Percentiles rank a stretch among this genome's conserved stretches.
Evolutionary conservation across 371 early-diverging fungal species (phyloP).

Genomic region (Mucor mucedo): DNA sequence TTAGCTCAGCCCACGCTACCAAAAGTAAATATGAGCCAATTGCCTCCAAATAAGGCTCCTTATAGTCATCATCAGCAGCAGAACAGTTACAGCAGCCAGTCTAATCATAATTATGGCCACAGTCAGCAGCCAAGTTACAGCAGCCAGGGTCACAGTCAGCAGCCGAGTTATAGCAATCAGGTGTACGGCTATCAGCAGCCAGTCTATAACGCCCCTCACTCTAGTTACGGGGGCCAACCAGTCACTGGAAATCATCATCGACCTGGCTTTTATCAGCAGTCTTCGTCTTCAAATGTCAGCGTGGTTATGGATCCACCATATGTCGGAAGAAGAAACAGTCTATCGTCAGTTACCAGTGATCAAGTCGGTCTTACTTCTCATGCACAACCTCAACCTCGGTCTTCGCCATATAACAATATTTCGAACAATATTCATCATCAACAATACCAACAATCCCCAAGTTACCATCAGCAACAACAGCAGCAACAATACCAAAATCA

Average conservation of each 20-base stretch:
- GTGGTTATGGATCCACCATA: constrained; percentile 7
- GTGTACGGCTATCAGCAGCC: too few relatives aligned
- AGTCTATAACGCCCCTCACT: too few relatives aligned
- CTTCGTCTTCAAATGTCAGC: background rate
- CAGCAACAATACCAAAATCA: constrained; percentile 4
- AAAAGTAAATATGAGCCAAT: constrained; percentile 13
- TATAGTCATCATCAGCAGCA: background rate
- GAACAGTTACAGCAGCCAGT: constrained; percentile 2
- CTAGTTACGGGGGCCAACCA: background rate
- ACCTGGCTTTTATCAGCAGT: constrained; percentile 18
- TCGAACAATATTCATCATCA: constrained; percentile 14
- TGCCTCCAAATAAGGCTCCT: background rate
- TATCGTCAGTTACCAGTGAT: constrained; percentile 32
- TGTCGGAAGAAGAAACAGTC: constrained; percentile 26
- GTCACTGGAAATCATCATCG: background rate
- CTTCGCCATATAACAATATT: constrained; percentile 14
- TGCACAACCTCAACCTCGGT: constrained; percentile 29
- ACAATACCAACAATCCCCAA: constrained; percentile 10
- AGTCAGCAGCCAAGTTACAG: constrained; percentile 5
- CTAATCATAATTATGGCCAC: background rate
- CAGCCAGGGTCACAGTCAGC: too few relatives aligned
- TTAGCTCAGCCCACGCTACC: constrained; percentile 35
- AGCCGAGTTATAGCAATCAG: too few relatives aligned
- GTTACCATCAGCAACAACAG: background rate
- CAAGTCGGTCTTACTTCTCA: constrained; percentile 27